These are phyloP conservation scores for Cladosporium sp. DNA, from an alignment of 2,329 filamentous ascomycete genomes.

Conservation along the genomic window DNA sequence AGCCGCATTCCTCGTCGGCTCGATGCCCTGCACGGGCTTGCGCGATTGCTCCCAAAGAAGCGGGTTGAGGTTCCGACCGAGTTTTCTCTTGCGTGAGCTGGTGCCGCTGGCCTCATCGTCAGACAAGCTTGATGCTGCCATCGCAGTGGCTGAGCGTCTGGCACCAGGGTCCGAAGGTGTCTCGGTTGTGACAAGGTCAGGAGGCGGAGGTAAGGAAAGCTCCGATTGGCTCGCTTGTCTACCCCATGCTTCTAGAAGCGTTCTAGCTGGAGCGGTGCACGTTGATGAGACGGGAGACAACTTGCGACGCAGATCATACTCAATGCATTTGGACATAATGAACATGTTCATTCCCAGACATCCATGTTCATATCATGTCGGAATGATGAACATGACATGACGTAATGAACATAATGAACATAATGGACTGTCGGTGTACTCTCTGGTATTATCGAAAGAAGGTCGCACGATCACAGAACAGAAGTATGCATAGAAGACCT, in stretches of 20 bases:
- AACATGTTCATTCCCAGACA: not conserved
- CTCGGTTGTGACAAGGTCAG: not conserved
- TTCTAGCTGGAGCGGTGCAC: not conserved
- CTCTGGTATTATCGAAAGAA: no score
- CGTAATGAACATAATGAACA: not conserved
- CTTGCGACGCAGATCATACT: not conserved
- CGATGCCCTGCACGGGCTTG: not conserved
- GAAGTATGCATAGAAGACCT: no score
- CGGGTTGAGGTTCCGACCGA: not conserved
- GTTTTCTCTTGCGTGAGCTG: not conserved
- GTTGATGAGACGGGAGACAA: not conserved
- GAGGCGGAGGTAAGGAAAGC: not conserved
- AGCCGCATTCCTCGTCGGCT: not conserved
- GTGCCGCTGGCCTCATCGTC: not conserved
- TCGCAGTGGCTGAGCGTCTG: not conserved
- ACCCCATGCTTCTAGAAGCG: not conserved
- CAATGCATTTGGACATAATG: not conserved
- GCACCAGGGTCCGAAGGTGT: not conserved
- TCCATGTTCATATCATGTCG: not conserved
- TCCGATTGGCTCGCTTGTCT: not conserved
- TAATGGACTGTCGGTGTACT: not conserved
- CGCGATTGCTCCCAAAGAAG: not conserved
- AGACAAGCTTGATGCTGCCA: not conserved
- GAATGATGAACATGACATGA: not conserved
- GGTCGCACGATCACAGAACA: no score